These are phyloP conservation scores for Sugiyamaella marilandica DNA, from an alignment of 805 yeast species.

Conservation along the genomic window DNA sequence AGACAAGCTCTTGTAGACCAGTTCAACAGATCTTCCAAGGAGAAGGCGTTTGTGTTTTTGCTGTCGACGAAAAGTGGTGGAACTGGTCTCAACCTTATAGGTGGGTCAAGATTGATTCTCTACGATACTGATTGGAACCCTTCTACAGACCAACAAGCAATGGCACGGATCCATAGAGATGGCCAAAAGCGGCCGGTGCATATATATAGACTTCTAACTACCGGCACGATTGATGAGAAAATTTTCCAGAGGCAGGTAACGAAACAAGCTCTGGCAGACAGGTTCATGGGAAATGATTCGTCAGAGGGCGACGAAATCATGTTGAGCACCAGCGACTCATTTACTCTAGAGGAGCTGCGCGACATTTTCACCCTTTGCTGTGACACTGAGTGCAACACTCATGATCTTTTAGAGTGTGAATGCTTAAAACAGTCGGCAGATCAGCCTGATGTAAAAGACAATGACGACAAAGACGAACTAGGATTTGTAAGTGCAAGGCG, in stretches of 20 bases:
- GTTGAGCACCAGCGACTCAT: conserved; percentile 44
- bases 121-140: conserved; percentile 99
- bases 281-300: conserved; percentile 42
- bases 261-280: conserved; percentile 73
- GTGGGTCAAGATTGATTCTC: conserved; percentile 79
- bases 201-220: conserved; percentile 76
- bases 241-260: conserved; percentile 87
- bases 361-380: conserved; percentile 63
- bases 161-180: conserved; percentile 93
- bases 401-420: conserved; percentile 36
- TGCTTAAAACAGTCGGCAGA: conserved; percentile 53
- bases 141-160: conserved; percentile 83
- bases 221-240: conserved; percentile 92
- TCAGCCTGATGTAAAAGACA: conserved; percentile 5
- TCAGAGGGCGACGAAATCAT: neutral
- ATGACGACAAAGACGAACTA: neutral
- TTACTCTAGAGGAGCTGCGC: conserved; percentile 61
- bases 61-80: conserved; percentile 93
- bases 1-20: conserved; percentile 62
- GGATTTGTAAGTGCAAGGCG: conserved; percentile 60
- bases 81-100: conserved; percentile 81
- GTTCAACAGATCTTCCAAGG: conserved; percentile 51
- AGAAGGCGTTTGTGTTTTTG: conserved; percentile 55
- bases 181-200: conserved; percentile 79
- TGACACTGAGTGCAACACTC: conserved; percentile 22